phyloP scores from a whole-genome alignment of 2,329 filamentous ascomycete species.

The Fusarium domesticum region DNA sequence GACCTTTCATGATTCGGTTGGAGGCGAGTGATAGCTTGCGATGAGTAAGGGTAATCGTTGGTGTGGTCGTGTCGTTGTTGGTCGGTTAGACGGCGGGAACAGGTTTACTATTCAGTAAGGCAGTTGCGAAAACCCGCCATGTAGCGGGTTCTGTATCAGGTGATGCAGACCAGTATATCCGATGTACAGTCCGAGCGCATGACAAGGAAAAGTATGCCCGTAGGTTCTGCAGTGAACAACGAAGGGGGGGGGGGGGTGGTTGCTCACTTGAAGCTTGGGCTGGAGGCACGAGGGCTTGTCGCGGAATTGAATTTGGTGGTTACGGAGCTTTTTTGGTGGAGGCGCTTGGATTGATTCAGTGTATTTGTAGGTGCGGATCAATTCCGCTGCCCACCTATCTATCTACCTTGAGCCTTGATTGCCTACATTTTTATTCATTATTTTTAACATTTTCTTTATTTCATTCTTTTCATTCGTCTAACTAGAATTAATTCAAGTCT shows the following conservation, averaged over 20 bases:
- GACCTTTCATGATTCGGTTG: conserved; percentile 29
- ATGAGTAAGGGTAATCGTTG: background rate
- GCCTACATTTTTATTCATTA: background rate
- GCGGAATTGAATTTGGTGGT: background rate
- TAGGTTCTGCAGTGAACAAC: too few species aligned
- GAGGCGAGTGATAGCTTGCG: background rate
- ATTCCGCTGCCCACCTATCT: background rate
- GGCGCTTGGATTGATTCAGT: background rate
- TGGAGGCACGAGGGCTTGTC: background rate
- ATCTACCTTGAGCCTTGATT: background rate
- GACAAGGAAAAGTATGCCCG: too few species aligned
- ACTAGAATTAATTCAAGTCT: too few species aligned
- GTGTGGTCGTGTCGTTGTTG: background rate
- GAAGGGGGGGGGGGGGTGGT: too few species aligned
- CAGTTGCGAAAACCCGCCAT: too few species aligned
- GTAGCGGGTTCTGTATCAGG: too few species aligned
- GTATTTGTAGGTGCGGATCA: background rate
- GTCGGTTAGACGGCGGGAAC: too few species aligned
- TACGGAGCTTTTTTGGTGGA: background rate
- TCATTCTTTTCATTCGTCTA: too few species aligned
- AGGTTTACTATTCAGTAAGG: too few species aligned
- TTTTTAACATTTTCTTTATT: too few species aligned
- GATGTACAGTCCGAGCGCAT: too few species aligned
- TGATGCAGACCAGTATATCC: too few species aligned
- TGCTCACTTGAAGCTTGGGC: background rate